Conservation (phyloP, 192 early-diverging fungal species). For the Funneliformis geosporum region DNA sequence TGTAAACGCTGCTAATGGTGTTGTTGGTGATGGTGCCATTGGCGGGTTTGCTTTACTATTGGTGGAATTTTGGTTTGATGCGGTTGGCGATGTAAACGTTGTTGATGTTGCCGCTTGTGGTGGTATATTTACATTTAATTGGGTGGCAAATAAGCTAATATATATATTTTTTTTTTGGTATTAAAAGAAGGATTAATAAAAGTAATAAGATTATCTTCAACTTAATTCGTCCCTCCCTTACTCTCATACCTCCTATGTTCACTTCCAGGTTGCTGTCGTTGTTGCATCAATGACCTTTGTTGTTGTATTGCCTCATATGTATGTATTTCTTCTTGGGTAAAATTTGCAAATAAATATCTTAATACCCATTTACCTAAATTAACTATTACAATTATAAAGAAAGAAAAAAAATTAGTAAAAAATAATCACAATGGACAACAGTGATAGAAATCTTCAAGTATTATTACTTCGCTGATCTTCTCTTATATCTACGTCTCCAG, state of each 20-base stretch:
- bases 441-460: conserved; percentile 37
- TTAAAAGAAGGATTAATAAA: not conserved
- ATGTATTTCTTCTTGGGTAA: conserved; percentile 52
- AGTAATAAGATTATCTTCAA: not conserved
- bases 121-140: not conserved
- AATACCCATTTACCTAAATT: conserved; percentile 85
- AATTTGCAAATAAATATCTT: conserved; percentile 68
- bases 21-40: conserved; percentile 23
- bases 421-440: not conserved
- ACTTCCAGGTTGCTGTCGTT: not conserved
- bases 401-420: conserved; percentile 14
- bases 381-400: conserved; percentile 47
- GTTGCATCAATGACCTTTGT: not conserved
- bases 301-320: conserved; percentile 48
- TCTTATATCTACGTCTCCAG: conserved; percentile 47
- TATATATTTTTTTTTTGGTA: not conserved
- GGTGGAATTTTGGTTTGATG: not conserved
- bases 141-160: not conserved
- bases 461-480: conserved; percentile 75
- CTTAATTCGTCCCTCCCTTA: not conserved
- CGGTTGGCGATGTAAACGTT: not conserved
- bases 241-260: not conserved
- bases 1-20: conserved; percentile 31
- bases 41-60: not conserved
- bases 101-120: not conserved